phyloP scores from a whole-genome alignment of 2,329 filamentous ascomycete genomes.

The Aspergillus niger region DNA sequence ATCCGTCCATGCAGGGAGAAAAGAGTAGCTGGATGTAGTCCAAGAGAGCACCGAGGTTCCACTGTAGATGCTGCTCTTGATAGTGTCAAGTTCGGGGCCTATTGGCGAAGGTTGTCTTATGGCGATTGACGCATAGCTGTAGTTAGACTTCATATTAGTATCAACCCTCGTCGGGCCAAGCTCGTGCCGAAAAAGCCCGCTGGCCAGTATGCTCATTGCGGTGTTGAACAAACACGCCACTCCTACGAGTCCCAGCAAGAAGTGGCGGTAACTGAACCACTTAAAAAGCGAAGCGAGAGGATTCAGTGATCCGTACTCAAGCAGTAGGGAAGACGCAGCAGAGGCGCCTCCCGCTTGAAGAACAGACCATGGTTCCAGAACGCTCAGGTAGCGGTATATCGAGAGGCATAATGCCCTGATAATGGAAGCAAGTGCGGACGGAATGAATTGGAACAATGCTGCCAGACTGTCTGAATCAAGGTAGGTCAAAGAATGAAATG shows the following conservation, averaged over 20 bases:
- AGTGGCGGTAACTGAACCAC: conserved; percentile 8
- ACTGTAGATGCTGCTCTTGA: conserved; percentile 15
- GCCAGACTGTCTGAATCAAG: background rate
- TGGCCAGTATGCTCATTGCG: conserved; percentile 5
- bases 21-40: conserved; percentile 11
- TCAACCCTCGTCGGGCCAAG: conserved; percentile 2
- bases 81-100: conserved; percentile 7
- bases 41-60: conserved; percentile 16
- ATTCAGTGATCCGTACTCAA: conserved; percentile 11
- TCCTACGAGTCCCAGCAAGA: conserved; percentile 9
- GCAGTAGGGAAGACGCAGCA: conserved; percentile 7
- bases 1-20: conserved; percentile 12
- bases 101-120: conserved; percentile 4
- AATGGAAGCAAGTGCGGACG: conserved; percentile 3
- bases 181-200: conserved; percentile 7
- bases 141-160: conserved; percentile 2
- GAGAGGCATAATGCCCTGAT: conserved; percentile 12
- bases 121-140: conserved; percentile 1
- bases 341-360: conserved; percentile 10
- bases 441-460: conserved; percentile 5
- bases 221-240: conserved; percentile 12
- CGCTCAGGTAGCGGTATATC: conserved; percentile 10
- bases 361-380: conserved; percentile 12
- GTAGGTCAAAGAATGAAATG: conserved; percentile 3
- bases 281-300: conserved; percentile 8